Percentiles rank a stretch among this genome's conserved stretches.
phyloP scores from a whole-genome alignment of 257 asterid genomes.

The Gentiana dahurica region DNA sequence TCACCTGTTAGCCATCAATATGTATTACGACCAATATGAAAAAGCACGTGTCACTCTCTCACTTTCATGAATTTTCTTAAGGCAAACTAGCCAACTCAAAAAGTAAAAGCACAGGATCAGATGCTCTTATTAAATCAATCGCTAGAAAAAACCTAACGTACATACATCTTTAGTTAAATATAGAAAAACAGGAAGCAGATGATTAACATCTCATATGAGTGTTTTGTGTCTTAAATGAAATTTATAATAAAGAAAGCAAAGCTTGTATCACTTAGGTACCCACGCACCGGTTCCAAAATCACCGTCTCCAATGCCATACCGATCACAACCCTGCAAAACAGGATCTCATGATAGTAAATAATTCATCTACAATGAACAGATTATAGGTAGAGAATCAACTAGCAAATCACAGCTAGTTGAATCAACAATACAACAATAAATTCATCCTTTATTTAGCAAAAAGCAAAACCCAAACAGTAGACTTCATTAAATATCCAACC shows the following conservation, averaged over 20 bases:
- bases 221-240: not conserved
- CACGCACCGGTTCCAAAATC: slow-evolving; percentile 59
- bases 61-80: no score
- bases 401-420: not conserved
- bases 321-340: slow-evolving; percentile 63
- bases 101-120: no score
- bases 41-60: no score
- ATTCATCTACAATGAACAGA: not conserved
- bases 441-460: not conserved
- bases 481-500: no score
- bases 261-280: not conserved
- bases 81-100: no score
- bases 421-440: not conserved
- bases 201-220: not conserved
- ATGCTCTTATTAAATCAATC: not conserved
- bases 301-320: slow-evolving; percentile 51
- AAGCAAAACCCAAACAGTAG: not conserved
- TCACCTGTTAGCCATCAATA: no score
- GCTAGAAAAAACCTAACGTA: not conserved
- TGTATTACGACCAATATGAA: no score
- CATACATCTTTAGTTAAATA: not conserved
- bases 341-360: slow-evolving; percentile 1
- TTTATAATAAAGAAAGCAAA: not conserved
- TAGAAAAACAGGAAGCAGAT: not conserved
- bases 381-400: not conserved